A percentile compares a stretch with the other conserved stretches of the same genome.
These are phyloP conservation scores for Glycine latifolia DNA, from an alignment of 306 rosid species.

Conservation along the genomic window DNA sequence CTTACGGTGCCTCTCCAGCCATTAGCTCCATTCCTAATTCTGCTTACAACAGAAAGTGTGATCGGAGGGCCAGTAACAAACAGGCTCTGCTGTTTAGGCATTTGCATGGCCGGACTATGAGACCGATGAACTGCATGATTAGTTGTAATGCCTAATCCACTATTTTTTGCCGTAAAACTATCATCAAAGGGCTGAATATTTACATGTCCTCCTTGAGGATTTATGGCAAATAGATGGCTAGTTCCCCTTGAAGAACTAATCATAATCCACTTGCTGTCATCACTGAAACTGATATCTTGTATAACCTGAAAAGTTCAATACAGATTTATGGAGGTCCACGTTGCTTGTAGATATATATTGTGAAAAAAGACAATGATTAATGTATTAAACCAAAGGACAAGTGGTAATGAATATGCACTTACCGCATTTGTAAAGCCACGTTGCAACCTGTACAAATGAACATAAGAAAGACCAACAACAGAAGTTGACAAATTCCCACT, in stretches of 20 bases:
- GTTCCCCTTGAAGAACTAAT: conserved; percentile 98
- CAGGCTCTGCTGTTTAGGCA: conserved; percentile 62
- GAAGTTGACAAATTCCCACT: conserved; percentile 54
- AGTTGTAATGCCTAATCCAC: conserved; percentile 49
- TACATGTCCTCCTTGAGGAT: conserved; percentile 83
- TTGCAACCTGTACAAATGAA: conserved; percentile 88
- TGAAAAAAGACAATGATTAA: conserved; percentile 5
- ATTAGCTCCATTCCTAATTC: conserved; percentile 82
- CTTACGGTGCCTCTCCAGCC: conserved; percentile 92
- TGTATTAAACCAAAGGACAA: neutral
- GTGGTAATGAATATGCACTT: conserved; percentile 39
- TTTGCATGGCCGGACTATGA: conserved; percentile 55
- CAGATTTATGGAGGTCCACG: conserved; percentile 13
- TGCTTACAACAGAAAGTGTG: conserved; percentile 82
- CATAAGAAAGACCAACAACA: conserved; percentile 59
- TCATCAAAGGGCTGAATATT: conserved; percentile 66
- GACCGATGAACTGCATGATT: conserved; percentile 54
- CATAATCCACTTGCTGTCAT: conserved; percentile 98
- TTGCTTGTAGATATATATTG: neutral
- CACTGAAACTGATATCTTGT: conserved; percentile 93
- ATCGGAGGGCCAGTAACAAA: conserved; percentile 67
- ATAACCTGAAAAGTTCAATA: conserved; percentile 69
- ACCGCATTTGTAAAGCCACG: conserved; percentile 97
- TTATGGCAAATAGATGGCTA: conserved; percentile 90
- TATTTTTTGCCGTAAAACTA: conserved; percentile 54